These are phyloP conservation scores for Aristolochia californica DNA, from an alignment of 164 flowering plant genomes.

Conservation along the genomic window DNA sequence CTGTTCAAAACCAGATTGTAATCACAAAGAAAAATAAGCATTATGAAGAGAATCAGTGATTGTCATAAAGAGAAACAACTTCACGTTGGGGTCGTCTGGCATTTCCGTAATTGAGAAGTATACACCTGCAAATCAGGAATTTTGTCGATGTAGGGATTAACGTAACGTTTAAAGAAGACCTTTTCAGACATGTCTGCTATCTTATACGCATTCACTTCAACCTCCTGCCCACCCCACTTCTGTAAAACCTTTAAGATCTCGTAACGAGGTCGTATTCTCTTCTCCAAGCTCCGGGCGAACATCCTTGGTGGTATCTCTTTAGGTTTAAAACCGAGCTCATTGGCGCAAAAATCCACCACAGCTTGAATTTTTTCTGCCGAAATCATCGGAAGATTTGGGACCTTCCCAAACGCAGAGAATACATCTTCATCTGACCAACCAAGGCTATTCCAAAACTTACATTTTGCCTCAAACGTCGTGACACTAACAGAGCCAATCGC, in stretches of 20 bases:
- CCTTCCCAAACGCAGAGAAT: conserved; percentile 1
- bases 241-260: conserved; percentile 8
- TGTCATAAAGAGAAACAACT: no score
- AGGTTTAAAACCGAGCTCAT: conserved; percentile 2
- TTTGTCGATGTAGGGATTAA: not conserved
- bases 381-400: not conserved
- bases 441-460: conserved; percentile 3
- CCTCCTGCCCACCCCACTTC: not conserved
- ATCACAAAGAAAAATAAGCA: no score
- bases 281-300: conserved; percentile 9
- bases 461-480: conserved; percentile 1
- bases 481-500: not conserved
- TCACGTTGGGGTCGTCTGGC: no score
- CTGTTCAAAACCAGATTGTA: no score
- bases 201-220: not conserved
- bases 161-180: not conserved
- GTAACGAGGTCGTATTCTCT: conserved; percentile 6
- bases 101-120: not conserved
- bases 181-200: not conserved
- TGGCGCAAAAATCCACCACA: not conserved
- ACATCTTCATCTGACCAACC: conserved; percentile 13
- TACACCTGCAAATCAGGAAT: not conserved
- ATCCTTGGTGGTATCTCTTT: not conserved
- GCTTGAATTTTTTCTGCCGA: conserved; percentile 6
- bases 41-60: no score